These are phyloP conservation scores for Silene uniflora DNA, from an alignment of 148 eudicot species.

Conservation along the genomic window DNA sequence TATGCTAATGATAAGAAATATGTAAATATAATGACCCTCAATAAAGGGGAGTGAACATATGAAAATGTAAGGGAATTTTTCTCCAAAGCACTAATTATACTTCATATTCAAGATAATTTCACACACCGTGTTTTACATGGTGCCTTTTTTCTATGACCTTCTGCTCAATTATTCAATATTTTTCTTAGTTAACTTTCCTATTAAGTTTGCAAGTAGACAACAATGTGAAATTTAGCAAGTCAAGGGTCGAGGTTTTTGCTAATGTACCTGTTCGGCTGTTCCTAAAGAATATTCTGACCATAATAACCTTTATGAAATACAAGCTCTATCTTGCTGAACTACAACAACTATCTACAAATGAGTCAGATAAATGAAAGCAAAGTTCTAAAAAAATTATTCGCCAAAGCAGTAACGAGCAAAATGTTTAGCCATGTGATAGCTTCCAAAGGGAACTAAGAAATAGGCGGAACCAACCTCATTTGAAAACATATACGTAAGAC, in stretches of 20 bases:
- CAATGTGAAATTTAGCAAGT: neutral
- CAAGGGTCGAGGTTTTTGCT: neutral
- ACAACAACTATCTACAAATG: neutral
- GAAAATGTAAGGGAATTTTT: too few relatives aligned
- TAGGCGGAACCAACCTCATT: slow-evolving; percentile 59
- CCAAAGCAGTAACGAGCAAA: slow-evolving; percentile 4
- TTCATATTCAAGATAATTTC: neutral
- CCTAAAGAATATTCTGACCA: neutral
- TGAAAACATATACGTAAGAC: slow-evolving; percentile 63
- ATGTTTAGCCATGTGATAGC: neutral
- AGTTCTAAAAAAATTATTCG: neutral
- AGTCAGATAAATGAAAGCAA: slow-evolving; percentile 1
- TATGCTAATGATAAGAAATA: neutral
- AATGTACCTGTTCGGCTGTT: neutral
- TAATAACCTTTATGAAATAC: neutral
- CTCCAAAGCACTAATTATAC: neutral
- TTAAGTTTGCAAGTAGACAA: neutral
- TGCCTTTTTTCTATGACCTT: neutral
- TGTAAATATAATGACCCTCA: neutral
- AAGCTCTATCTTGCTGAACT: neutral
- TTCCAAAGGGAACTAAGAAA: neutral
- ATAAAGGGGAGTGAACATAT: neutral
- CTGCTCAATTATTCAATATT: neutral
- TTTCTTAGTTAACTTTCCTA: too few relatives aligned
- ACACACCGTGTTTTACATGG: neutral